Evolutionary conservation across 768 basidiomycete species (phyloP).

Genomic region (Trametes elegans): DNA sequence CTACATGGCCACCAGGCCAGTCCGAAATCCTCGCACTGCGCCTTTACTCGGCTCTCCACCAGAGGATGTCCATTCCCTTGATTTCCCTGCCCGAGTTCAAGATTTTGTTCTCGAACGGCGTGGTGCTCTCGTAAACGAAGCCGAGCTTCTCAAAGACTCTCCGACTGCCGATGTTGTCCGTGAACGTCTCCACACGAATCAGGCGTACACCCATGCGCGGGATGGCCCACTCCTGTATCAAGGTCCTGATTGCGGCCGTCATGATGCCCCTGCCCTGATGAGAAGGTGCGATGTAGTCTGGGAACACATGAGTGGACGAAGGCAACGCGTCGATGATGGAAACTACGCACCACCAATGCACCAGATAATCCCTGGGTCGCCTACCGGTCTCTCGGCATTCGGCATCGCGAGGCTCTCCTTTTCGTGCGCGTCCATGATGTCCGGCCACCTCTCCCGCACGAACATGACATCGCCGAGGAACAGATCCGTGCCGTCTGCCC

Average conservation of each 20-base stretch:
- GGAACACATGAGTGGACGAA: neutral
- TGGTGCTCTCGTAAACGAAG: conserved; percentile 41
- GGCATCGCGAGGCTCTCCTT: conserved; percentile 34
- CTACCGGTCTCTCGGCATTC: conserved; percentile 41
- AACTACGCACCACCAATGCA: conserved; percentile 52
- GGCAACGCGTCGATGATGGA: neutral
- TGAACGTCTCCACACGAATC: conserved; percentile 44
- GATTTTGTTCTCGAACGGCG: conserved; percentile 39
- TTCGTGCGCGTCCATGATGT: conserved; percentile 37
- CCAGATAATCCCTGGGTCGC: conserved; percentile 60
- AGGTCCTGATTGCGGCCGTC: conserved; percentile 55
- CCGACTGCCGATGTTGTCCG: conserved; percentile 57
- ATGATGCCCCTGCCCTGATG: conserved; percentile 73
- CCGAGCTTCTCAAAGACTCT: conserved; percentile 70
- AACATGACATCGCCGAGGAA: conserved; percentile 48
- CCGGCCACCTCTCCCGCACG: conserved; percentile 30
- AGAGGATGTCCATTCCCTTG: conserved; percentile 24
- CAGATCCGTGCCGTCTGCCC: conserved; percentile 51
- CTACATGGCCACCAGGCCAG: neutral
- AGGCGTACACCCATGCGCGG: conserved; percentile 58
- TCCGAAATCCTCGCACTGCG: neutral
- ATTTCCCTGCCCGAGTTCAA: conserved; percentile 35
- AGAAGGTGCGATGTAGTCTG: conserved; percentile 55
- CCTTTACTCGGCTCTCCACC: conserved; percentile 20
- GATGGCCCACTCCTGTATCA: conserved; percentile 60